Percentiles rank a stretch among this genome's conserved stretches.
phyloP scores from a whole-genome alignment of 176 grass and related monocot species.

The Carex parvula region DNA sequence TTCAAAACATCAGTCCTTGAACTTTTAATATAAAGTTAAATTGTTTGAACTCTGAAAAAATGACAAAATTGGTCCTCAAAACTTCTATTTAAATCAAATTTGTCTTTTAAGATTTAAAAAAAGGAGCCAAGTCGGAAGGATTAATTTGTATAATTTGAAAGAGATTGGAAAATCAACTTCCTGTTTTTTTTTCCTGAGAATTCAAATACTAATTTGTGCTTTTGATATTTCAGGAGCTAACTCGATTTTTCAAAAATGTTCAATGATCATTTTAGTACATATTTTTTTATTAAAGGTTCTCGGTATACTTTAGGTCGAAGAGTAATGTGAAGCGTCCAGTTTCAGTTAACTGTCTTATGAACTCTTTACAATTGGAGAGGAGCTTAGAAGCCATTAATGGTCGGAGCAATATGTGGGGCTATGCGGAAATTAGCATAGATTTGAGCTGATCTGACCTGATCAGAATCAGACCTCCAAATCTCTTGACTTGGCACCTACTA shows the following conservation, averaged over 20 bases:
- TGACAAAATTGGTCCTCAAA: background rate
- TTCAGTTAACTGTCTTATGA: background rate
- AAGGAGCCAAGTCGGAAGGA: background rate
- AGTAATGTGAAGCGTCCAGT: background rate
- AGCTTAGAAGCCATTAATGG: background rate
- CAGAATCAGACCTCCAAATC: conserved; percentile 19
- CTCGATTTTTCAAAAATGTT: background rate
- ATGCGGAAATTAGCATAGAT: conserved; percentile 7
- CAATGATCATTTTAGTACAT: background rate
- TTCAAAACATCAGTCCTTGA: background rate
- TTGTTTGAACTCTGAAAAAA: background rate
- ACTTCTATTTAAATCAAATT: too few species aligned
- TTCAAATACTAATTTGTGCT: background rate
- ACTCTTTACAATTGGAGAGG: background rate
- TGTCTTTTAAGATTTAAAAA: background rate
- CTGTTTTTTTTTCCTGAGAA: background rate
- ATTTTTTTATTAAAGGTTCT: too few species aligned
- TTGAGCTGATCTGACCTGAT: background rate
- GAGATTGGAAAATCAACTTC: background rate
- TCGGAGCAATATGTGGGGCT: background rate
- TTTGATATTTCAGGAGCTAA: background rate
- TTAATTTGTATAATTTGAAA: background rate
- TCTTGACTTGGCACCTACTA: conserved; percentile 19
- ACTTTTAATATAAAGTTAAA: background rate
- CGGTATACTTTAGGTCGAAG: background rate